Evolutionary conservation across 495 filamentous ascomycete genomes (phyloP).

Genomic region (Pyrenopolyporus hunteri): DNA sequence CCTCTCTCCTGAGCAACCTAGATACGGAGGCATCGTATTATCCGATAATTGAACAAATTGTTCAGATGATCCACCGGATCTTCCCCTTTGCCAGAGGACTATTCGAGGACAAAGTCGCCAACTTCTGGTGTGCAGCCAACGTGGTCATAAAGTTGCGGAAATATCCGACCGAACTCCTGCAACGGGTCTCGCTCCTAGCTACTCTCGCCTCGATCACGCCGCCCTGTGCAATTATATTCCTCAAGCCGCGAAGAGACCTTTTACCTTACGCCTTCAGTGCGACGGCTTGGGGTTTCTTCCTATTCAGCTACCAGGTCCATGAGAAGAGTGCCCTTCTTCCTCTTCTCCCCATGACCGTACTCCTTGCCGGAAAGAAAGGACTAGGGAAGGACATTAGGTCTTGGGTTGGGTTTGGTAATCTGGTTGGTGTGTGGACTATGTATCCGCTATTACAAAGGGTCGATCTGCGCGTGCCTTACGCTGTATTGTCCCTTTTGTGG

Average conservation of each 20-base stretch:
- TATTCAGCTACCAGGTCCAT: slow-evolving; percentile 97
- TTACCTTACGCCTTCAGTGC: slow-evolving; percentile 79
- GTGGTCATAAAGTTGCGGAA: slow-evolving; percentile 82
- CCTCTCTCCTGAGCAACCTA: slow-evolving; percentile 62
- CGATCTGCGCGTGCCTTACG: slow-evolving; percentile 81
- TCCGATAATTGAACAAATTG: slow-evolving; percentile 71
- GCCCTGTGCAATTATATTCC: slow-evolving; percentile 78
- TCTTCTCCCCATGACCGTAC: slow-evolving; percentile 86
- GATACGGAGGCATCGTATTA: slow-evolving; percentile 72
- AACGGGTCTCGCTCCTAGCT: slow-evolving; percentile 74
- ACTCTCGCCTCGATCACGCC: slow-evolving; percentile 78
- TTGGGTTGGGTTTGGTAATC: slow-evolving; percentile 93
- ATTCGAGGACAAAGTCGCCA: slow-evolving; percentile 98
- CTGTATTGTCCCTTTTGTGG: slow-evolving; percentile 83
- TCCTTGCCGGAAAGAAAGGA: slow-evolving; percentile 77
- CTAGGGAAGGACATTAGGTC: slow-evolving; percentile 75
- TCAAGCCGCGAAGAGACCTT: slow-evolving; percentile 75
- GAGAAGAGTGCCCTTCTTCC: slow-evolving; percentile 95
- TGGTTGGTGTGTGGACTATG: slow-evolving; percentile 91
- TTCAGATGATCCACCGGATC: slow-evolving; percentile 84
- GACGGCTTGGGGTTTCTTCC: slow-evolving; percentile 94
- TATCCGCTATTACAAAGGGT: slow-evolving; percentile 89
- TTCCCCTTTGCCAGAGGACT: slow-evolving; percentile 93
- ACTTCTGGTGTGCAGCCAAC: slow-evolving; percentile 94
- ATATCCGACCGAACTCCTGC: slow-evolving; percentile 69